A percentile compares a stretch with the other conserved stretches of the same genome.
Conservation (phyloP, 2,329 filamentous ascomycete genomes). For the Rhinocladiella mackenziei region DNA sequence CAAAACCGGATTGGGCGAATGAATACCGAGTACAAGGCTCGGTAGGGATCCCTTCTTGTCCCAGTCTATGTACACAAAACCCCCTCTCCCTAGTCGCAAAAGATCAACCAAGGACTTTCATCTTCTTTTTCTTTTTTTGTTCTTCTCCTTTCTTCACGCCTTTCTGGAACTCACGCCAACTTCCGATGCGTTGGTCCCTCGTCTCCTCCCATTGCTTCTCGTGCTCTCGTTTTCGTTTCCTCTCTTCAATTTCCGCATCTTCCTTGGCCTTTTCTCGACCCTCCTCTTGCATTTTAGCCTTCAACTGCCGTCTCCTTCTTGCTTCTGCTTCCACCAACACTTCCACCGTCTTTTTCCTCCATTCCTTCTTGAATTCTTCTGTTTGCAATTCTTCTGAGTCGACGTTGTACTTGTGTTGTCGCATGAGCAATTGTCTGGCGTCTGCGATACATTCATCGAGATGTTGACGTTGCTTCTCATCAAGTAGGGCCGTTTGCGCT, state of each 20-base stretch:
- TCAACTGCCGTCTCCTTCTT: slow-evolving; percentile 75
- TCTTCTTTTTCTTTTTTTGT: slow-evolving; percentile 61
- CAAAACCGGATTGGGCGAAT: too few species aligned
- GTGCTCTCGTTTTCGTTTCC: slow-evolving; percentile 84
- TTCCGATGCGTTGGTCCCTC: slow-evolving; percentile 83
- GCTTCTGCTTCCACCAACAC: slow-evolving; percentile 93
- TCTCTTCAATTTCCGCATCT: slow-evolving; percentile 76
- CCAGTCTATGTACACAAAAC: too few species aligned
- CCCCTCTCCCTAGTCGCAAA: neutral
- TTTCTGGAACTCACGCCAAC: slow-evolving; percentile 90
- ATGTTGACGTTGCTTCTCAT: slow-evolving; percentile 82
- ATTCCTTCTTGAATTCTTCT: slow-evolving; percentile 74
- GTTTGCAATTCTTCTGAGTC: slow-evolving; percentile 76
- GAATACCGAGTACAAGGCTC: too few species aligned
- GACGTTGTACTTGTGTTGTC: slow-evolving; percentile 92
- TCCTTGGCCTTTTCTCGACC: slow-evolving; percentile 79
- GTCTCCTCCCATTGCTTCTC: slow-evolving; percentile 95
- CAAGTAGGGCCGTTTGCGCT: slow-evolving; percentile 83
- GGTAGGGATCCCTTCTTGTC: too few species aligned
- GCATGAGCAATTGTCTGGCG: slow-evolving; percentile 88
- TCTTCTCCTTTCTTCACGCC: slow-evolving; percentile 56
- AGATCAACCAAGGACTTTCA: slow-evolving; percentile 47
- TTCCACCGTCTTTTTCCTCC: slow-evolving; percentile 83
- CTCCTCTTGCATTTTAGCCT: slow-evolving; percentile 95
- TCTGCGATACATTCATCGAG: slow-evolving; percentile 96